Base-by-base conservation (phyloP, 2,329 filamentous ascomycete species). In the Volutella citrinella region DNA sequence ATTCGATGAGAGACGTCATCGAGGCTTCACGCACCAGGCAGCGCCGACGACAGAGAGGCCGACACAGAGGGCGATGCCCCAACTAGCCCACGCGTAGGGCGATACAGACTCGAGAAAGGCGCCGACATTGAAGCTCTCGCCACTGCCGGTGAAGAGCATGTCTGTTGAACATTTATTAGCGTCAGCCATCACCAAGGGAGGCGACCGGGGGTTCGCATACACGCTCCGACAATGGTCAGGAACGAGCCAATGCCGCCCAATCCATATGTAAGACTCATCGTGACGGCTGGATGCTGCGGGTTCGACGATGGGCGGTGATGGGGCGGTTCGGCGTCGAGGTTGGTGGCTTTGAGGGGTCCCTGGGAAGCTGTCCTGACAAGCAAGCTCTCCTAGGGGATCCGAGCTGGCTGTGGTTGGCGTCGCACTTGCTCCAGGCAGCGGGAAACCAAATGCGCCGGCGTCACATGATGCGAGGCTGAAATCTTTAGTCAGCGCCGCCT, bases 121-220 rank as follows among this genome's bases (percentile, higher is more conserved):
- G 64, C 94, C 94, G 64, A 97, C 87, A 69, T 98, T 95, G 70
- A 98, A 98, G 40, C 84, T 74, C 75, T 98, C 91, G 60, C 94
- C 93, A 64, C 87, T 89, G 59, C 88, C 89, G 58, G 93, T 94
- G 63, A 98, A 96, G 63, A 98, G 87, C 88, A 98, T 94, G 69
- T 98, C 93, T 98, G 64, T 46, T 45, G 16, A 24, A 38, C 32
- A 39, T 38, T 41, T 23, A 34, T 48, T 44, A 48, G 43, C 27
- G 34, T 33, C 17, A 30, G 34, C 24, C 26, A 27, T 30, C 31
- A 19, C 30, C 14, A 18, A 23, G 32, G 28, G 11, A 30, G 29
- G 27, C 33, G 32, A 27, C 27, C 17, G 32, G 30, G 42, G 38
- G 32, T 32, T 42, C 35, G 69, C 87, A 65, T 78, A 94, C 87